phyloP scores from a whole-genome alignment of 352 stramenopile species.

The Pythium graminicola region DNA sequence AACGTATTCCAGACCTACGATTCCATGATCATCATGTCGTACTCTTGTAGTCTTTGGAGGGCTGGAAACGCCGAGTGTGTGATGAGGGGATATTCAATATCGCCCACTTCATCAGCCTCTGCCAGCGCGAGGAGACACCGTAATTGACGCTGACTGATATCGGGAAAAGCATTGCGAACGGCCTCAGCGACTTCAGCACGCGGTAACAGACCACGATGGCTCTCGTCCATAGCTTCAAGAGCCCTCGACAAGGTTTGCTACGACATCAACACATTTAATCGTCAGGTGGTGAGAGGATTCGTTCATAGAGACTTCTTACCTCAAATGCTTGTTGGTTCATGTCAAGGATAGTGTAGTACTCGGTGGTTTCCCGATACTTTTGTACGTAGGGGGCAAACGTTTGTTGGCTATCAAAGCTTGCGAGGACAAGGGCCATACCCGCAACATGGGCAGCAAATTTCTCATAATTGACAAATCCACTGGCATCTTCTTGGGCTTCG shows the following conservation, averaged over 20 bases:
- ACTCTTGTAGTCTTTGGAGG: conserved; percentile 77
- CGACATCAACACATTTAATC: background rate
- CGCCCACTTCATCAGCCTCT: conserved; percentile 56
- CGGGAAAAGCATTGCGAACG: conserved; percentile 54
- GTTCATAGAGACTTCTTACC: conserved; percentile 13
- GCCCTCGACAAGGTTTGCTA: conserved; percentile 51
- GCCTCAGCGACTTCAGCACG: conserved; percentile 49
- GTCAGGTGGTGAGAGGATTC: background rate
- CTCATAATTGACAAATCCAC: conserved; percentile 69
- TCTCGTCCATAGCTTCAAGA: conserved; percentile 64
- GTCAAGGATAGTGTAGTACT: conserved; percentile 72
- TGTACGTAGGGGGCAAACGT: conserved; percentile 47
- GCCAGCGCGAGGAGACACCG: conserved; percentile 58
- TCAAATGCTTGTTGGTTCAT: conserved; percentile 80
- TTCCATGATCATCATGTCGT: conserved; percentile 74
- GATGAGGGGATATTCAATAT: conserved; percentile 66
- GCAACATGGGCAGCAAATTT: conserved; percentile 58
- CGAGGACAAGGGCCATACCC: conserved; percentile 59
- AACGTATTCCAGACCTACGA: conserved; percentile 26
- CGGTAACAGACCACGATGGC: conserved; percentile 41
- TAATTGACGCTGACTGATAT: conserved; percentile 56
- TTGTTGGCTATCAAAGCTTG: conserved; percentile 64
- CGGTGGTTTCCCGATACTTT: conserved; percentile 62
- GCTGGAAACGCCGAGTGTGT: conserved; percentile 65
- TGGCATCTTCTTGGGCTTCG: conserved; percentile 70